A percentile compares a stretch with the other conserved stretches of the same genome.
Conservation (phyloP, 169 alveolate genomes). For the Besnoitia besnoiti region DNA sequence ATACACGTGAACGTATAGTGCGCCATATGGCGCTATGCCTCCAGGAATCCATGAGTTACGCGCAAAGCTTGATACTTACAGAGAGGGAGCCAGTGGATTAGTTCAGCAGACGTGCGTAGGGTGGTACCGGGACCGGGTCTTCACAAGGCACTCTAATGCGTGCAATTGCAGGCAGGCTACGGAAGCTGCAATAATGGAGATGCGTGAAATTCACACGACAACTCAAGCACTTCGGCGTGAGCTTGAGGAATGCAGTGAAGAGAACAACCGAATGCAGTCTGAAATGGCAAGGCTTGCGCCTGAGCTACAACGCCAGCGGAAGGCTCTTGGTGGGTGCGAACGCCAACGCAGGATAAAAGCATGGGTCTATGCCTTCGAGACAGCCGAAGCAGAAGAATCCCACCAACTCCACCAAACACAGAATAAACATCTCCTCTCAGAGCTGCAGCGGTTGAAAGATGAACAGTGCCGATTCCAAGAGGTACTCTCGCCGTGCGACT, state of each 20-base stretch:
- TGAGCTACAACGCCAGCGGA: background rate
- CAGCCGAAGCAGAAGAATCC: slow-evolving; percentile 13
- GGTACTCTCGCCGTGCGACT: background rate
- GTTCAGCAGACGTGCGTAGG: background rate
- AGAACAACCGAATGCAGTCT: background rate
- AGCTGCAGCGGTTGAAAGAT: slow-evolving; percentile 2
- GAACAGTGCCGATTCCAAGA: background rate
- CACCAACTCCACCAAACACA: background rate
- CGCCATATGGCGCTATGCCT: background rate
- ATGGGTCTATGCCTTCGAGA: background rate
- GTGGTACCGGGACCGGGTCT: background rate
- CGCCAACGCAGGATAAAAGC: background rate
- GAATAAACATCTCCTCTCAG: background rate
- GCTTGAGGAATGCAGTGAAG: background rate
- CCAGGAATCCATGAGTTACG: background rate
- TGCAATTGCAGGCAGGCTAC: background rate
- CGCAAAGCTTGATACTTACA: background rate
- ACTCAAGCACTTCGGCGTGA: background rate
- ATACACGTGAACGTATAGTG: background rate
- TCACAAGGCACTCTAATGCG: background rate
- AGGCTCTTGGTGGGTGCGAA: background rate
- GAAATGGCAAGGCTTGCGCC: slow-evolving; percentile 1
- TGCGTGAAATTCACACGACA: background rate
- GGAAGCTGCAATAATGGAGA: background rate
- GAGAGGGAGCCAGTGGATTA: background rate